These are phyloP conservation scores for Candida palmyrensis DNA, from an alignment of 805 yeast species.

Conservation along the genomic window DNA sequence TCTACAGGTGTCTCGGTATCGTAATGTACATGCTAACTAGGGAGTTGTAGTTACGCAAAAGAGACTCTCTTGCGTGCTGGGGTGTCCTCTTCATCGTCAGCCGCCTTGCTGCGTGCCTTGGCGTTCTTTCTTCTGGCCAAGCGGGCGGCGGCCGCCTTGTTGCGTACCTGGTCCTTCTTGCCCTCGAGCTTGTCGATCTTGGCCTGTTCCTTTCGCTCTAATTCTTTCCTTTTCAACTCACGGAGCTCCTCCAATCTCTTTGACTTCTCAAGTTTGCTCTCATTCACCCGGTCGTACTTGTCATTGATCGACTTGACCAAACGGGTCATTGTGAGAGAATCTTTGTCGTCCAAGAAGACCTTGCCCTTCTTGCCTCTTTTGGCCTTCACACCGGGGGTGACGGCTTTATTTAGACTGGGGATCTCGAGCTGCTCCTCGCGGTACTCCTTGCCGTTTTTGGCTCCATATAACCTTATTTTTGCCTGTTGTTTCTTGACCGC, in stretches of 20 bases:
- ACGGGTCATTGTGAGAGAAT: constrained; percentile 56
- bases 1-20: too few species aligned
- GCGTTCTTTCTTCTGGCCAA: constrained; percentile 59
- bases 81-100: constrained; percentile 13
- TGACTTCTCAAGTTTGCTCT: constrained; percentile 86
- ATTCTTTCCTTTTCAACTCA: constrained; percentile 79
- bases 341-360: constrained; percentile 69
- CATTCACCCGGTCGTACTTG: constrained; percentile 69
- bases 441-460: constrained; percentile 50
- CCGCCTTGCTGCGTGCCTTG: constrained; percentile 23
- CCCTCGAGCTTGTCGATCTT: constrained; percentile 66
- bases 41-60: constrained; percentile 36
- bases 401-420: constrained; percentile 76
- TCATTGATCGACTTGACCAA: constrained; percentile 80
- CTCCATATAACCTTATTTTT: constrained; percentile 62
- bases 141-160: constrained; percentile 68
- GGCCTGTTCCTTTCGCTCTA: constrained; percentile 74
- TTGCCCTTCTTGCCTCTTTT: constrained; percentile 86
- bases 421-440: constrained; percentile 75
- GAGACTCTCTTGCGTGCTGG: constrained; percentile 34
- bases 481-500: constrained; percentile 64
- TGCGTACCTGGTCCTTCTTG: constrained; percentile 72
- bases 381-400: constrained; percentile 75
- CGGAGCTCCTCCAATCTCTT: constrained; percentile 86
- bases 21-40: too few species aligned